These are phyloP conservation scores for Hyphodiscus hymeniophilus DNA, from an alignment of 495 filamentous ascomycete genomes.

Conservation along the genomic window DNA sequence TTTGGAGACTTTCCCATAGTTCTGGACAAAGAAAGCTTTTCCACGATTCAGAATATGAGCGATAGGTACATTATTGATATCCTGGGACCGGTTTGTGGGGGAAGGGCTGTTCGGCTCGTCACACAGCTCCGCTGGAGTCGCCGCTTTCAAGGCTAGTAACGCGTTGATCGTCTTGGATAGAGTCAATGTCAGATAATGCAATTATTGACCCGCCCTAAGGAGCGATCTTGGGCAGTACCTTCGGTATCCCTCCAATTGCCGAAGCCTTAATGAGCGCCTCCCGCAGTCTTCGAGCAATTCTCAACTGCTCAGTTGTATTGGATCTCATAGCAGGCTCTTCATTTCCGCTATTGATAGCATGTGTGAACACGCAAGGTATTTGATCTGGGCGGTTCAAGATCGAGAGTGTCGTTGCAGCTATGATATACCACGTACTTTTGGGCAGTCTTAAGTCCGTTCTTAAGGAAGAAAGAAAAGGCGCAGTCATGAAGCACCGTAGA, in stretches of 20 bases:
- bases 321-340: constrained; percentile 22
- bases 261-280: constrained; percentile 46
- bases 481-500: too few species aligned
- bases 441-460: too few species aligned
- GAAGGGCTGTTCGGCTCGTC: constrained; percentile 33
- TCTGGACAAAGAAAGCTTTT: constrained; percentile 41
- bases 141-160: constrained; percentile 37
- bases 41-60: constrained; percentile 38
- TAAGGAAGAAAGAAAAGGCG: too few species aligned
- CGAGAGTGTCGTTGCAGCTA: constrained; percentile 41
- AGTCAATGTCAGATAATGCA: constrained; percentile 6
- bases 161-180: constrained; percentile 34
- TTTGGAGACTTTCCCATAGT: constrained; percentile 42
- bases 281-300: constrained; percentile 39
- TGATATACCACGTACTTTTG: constrained; percentile 48
- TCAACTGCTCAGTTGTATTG: constrained; percentile 30
- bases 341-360: constrained; percentile 33
- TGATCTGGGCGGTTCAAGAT: constrained; percentile 46
- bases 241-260: constrained; percentile 44
- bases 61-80: constrained; percentile 28
- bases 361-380: constrained; percentile 37
- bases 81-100: constrained; percentile 31
- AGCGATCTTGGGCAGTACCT: constrained; percentile 27
- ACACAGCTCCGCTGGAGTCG: constrained; percentile 37
- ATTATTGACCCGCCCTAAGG: too few species aligned